A percentile compares a stretch with the other conserved stretches of the same genome.
Conservation (phyloP, 768 basidiomycete species). For the Russula compacta region DNA sequence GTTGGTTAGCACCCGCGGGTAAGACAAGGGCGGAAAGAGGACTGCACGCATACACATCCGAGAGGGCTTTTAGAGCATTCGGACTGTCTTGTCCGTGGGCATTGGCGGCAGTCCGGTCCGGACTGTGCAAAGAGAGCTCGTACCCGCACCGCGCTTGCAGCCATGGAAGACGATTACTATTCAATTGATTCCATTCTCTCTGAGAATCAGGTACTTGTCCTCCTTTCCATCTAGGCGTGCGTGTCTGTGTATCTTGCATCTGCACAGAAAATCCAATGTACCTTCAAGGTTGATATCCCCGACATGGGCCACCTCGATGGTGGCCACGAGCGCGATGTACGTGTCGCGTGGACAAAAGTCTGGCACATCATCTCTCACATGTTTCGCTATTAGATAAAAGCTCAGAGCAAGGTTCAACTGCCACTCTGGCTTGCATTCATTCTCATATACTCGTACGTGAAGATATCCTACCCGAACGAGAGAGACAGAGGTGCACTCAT, state of each 20-base stretch:
- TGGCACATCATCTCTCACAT: background rate
- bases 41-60: conserved; percentile 36
- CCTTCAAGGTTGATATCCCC: conserved; percentile 77
- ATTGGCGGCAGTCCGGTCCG: too few relatives aligned
- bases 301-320: conserved; percentile 87
- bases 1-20: background rate
- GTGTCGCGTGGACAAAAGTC: background rate
- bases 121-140: too few relatives aligned
- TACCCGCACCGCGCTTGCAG: too few relatives aligned
- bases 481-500: background rate
- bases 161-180: conserved; percentile 91
- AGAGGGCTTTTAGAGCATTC: conserved; percentile 40
- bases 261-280: conserved; percentile 82
- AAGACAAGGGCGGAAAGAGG: background rate
- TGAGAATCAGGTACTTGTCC: conserved; percentile 69
- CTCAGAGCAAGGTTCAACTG: conserved; percentile 66
- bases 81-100: conserved; percentile 41
- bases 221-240: background rate
- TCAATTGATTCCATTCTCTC: conserved; percentile 86
- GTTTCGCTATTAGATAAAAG: conserved; percentile 51
- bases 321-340: conserved; percentile 73
- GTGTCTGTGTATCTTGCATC: background rate
- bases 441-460: conserved; percentile 63
- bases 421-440: conserved; percentile 91
- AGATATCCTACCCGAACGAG: background rate